phyloP scores from a whole-genome alignment of 2,329 filamentous ascomycete genomes.

The Hypoxylon sp. region DNA sequence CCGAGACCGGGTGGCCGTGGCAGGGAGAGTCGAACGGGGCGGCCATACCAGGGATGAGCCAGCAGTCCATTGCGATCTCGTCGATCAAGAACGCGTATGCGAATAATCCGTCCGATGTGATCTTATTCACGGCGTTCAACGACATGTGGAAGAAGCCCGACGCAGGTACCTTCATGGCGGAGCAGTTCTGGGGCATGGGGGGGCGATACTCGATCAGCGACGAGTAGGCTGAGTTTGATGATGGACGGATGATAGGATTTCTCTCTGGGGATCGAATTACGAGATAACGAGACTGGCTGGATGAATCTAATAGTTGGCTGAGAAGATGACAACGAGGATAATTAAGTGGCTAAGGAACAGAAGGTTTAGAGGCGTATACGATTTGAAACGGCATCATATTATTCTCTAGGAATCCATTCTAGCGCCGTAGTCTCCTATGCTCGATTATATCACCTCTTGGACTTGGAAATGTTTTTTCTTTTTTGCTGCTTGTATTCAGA shows the following conservation, averaged over 20 bases:
- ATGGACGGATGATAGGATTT: background rate
- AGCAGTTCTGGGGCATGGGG: slow-evolving; percentile 80
- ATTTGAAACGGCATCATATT: slow-evolving; percentile 40
- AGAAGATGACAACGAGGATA: slow-evolving; percentile 30
- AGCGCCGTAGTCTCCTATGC: slow-evolving; percentile 16
- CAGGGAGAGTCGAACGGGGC: slow-evolving; percentile 72
- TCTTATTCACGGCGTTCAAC: slow-evolving; percentile 85
- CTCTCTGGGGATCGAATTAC: background rate
- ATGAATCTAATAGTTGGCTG: slow-evolving; percentile 34
- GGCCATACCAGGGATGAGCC: slow-evolving; percentile 75
- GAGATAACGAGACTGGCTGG: slow-evolving; percentile 31
- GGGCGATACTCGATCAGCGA: slow-evolving; percentile 50
- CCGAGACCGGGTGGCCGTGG: slow-evolving; percentile 87
- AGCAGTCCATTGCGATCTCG: slow-evolving; percentile 74
- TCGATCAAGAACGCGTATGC: slow-evolving; percentile 72
- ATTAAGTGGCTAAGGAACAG: slow-evolving; percentile 6
- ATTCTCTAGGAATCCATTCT: slow-evolving; percentile 38
- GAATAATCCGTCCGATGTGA: slow-evolving; percentile 62
- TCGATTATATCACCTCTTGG: background rate
- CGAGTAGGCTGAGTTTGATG: slow-evolving; percentile 11
- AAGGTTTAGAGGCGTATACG: slow-evolving; percentile 39
- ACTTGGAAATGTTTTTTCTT: background rate
- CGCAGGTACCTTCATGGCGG: slow-evolving; percentile 72
- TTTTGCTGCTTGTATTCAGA: background rate
- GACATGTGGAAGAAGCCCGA: slow-evolving; percentile 80